These are phyloP conservation scores for Suhomyces panamericanus DNA, from an alignment of 1,139 yeast species.

Conservation along the genomic window DNA sequence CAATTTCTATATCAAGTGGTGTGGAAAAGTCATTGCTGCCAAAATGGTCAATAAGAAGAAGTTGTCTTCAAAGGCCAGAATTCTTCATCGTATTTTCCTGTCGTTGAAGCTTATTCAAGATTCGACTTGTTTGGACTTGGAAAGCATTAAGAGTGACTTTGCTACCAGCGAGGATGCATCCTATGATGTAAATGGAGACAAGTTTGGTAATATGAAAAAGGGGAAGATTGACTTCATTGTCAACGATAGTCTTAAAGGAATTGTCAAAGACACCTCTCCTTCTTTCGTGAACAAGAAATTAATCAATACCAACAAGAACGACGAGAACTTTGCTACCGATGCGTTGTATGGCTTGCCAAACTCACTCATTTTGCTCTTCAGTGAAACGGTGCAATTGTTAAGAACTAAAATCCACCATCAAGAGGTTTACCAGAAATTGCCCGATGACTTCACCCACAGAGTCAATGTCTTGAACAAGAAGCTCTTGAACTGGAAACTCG, in stretches of 20 bases:
- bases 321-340: constrained; percentile 70
- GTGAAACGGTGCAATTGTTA: constrained; percentile 65
- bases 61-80: constrained; percentile 72
- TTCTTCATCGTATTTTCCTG: constrained; percentile 76
- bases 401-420: constrained; percentile 60
- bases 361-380: constrained; percentile 69
- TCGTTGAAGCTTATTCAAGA: constrained; percentile 75
- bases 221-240: constrained; percentile 51
- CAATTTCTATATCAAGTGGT: constrained; percentile 68
- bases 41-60: constrained; percentile 67
- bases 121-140: constrained; percentile 58
- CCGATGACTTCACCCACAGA: constrained; percentile 45
- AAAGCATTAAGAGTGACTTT: constrained; percentile 39
- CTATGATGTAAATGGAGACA: constrained; percentile 45
- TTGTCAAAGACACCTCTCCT: constrained; percentile 33
- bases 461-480: constrained; percentile 52
- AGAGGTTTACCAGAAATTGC: constrained; percentile 30
- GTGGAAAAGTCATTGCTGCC: constrained; percentile 71
- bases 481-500: constrained; percentile 65
- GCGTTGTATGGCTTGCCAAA: constrained; percentile 85
- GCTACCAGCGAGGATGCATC: constrained; percentile 31
- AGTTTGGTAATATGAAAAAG: constrained; percentile 27
- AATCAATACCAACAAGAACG: constrained; percentile 45
- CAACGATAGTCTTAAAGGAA: constrained; percentile 24
- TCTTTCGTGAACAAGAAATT: constrained; percentile 46